Base-by-base conservation (phyloP, 2,329 filamentous ascomycete genomes). In the Domatiomyces globalis region DNA sequence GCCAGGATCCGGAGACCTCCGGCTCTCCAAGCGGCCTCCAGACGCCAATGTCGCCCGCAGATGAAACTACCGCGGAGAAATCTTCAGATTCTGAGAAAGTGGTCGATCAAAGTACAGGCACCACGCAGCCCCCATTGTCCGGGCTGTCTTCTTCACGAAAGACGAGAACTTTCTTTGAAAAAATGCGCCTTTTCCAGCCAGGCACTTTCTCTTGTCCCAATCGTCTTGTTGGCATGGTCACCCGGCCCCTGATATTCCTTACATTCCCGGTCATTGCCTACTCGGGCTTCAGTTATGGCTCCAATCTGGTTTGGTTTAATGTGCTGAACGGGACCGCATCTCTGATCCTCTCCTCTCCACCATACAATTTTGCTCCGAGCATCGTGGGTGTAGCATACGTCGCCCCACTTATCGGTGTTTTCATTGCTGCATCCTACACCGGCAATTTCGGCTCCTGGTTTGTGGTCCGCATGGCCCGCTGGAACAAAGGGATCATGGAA, bases 261-360 rank as follows among this genome's bases (percentile, higher is more conserved):
- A 57, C 51, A 2, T 69, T 67, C 49, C 64, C 67, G 1, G 64
- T 69, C 33, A 67, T 69, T 45, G 61, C 63, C 51, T 70, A 66
- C 53, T 60, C 65, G 20, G 67, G 68, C 17, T 69, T 70, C 58
- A 61, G 55, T 18, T 70, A 69, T 57, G 68, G 68, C 20, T 65
- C 65, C 3, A 68, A 69, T 42, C 42, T 49, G 39, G 46, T 67
- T 50, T 70, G 68, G 67, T 70, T 69, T 62, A 69, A 69, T 54
- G 67, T 71, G 10, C 65, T 71, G 50, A 71, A 71, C 53, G 68
- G 61, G 4, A 71, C 69, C 1, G 59, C 67, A 1, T 69, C 66
- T 1, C 57, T 69, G 1, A 69, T 70, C 50, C 63, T 71, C 5
- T 52, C 51, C 27, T 61, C 58, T n/a, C 53, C 61, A 2, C 63